A percentile compares a stretch with the other conserved stretches of the same genome.
These are phyloP conservation scores for Colletotrichum magnum DNA, from an alignment of 2,329 filamentous ascomycete species.

Conservation along the genomic window DNA sequence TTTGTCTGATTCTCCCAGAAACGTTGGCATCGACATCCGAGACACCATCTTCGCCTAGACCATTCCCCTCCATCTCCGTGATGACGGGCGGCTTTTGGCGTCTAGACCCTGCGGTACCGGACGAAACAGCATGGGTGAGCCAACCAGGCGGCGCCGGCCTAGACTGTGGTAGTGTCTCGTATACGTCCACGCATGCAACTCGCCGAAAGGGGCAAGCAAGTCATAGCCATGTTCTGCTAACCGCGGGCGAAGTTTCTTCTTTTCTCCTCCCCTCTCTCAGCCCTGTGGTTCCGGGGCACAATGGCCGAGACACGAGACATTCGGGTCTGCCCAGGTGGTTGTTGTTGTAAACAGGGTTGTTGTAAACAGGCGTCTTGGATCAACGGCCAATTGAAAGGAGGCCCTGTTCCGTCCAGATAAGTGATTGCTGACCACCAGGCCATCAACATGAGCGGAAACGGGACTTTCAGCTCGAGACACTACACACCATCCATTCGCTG, in stretches of 20 bases:
- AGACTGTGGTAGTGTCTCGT: slow-evolving; percentile 22
- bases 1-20: slow-evolving; percentile 3
- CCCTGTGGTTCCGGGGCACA: slow-evolving; percentile 23
- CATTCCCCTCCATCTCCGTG: neutral
- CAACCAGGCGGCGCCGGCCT: neutral
- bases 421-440: too few relatives aligned
- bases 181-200: slow-evolving; percentile 23
- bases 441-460: too few relatives aligned
- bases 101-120: slow-evolving; percentile 6
- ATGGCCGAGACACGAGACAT: slow-evolving; percentile 11
- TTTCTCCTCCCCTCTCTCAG: slow-evolving; percentile 11
- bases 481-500: too few relatives aligned
- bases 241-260: neutral
- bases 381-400: too few relatives aligned
- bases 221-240: slow-evolving; percentile 1
- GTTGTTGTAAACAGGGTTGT: too few relatives aligned
- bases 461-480: too few relatives aligned
- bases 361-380: too few relatives aligned
- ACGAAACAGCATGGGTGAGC: slow-evolving; percentile 7
- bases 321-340: neutral
- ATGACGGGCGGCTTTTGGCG: slow-evolving; percentile 6
- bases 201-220: slow-evolving; percentile 24
- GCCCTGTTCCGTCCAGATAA: too few relatives aligned
- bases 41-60: neutral
- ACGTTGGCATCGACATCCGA: slow-evolving; percentile 9